These are phyloP conservation scores for Termitomyces eurrhizus DNA, from an alignment of 768 basidiomycete species.

Conservation along the genomic window DNA sequence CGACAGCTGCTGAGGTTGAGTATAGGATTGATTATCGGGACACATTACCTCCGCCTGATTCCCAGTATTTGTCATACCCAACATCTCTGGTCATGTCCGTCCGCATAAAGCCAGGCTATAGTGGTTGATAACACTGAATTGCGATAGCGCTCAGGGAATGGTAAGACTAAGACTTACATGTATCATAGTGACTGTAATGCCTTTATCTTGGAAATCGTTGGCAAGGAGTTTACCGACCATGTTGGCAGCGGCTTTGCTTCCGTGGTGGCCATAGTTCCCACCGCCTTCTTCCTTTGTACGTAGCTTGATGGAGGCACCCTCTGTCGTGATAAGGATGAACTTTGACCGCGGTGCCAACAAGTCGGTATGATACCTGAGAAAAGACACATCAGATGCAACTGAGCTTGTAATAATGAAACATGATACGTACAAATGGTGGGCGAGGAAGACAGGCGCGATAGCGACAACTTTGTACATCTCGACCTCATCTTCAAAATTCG, in stretches of 20 bases:
- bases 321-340: conserved; percentile 40
- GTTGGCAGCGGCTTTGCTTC: conserved; percentile 43
- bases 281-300: conserved; percentile 42
- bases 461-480: conserved; percentile 43
- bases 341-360: conserved; percentile 28
- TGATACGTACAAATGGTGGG: conserved; percentile 21
- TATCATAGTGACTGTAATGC: conserved; percentile 37
- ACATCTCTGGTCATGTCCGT: conserved; percentile 44
- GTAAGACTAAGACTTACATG: conserved; percentile 27
- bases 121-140: not conserved
- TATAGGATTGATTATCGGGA: too few species aligned
- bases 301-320: conserved; percentile 41
- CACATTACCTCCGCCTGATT: conserved; percentile 37
- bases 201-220: conserved; percentile 34
- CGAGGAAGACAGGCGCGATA: conserved; percentile 38
- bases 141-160: too few species aligned
- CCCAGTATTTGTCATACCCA: conserved; percentile 40
- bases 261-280: conserved; percentile 47
- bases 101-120: conserved; percentile 44
- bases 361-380: conserved; percentile 17
- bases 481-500: conserved; percentile 34
- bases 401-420: too few species aligned
- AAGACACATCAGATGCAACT: too few species aligned
- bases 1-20: conserved; percentile 27
- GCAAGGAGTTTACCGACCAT: conserved; percentile 43